Evolutionary conservation across 2,329 filamentous ascomycete genomes (phyloP), one percentile per base, ranked within the genome.

Genomic region (Apiospora arundinis): DNA sequence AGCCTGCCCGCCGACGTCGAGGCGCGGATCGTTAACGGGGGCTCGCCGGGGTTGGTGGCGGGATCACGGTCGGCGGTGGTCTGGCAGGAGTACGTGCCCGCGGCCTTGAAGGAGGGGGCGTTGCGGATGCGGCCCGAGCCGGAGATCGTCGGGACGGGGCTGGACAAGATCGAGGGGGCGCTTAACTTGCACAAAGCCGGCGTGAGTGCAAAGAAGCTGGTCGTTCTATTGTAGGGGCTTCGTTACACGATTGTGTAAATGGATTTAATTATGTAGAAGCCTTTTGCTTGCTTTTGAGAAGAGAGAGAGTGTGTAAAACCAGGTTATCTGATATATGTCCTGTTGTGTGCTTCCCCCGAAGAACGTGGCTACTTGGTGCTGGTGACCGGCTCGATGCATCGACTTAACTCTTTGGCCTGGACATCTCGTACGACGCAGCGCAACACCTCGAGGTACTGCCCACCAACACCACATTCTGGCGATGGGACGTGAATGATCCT

Each of bases 41-140:
- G 18, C 9, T 2, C 18, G 28, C 28, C 56, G 0, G 56, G 56
- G 1, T n/a, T 32, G 56, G 32, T 40, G 7, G 28, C 28, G 2
- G 56, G 18, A 5, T 63, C 28, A 1, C 56, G 14, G 2, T 16
- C 18, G 71, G 28, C 60, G 25, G 74, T 76, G 70, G 71, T 78
- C 45, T 76, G 74, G 56, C 74, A 72, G 11, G 56, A 70, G 46
- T 81, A 76, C 52, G 66, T 81, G 16, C 76, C 78, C 0, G 40
- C 68, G 12, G 79, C 79, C 0, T 71, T 82, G 28, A 74, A 70
- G 6, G 69, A 71, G 14, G 76, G 75, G 28, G 70, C 73, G 67
- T 80, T 75, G 40, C 70, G 75, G 52, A 71, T 74, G 9, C 70
- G 72, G 14, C 81, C 80, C 3, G 74, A 75, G 67, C 74, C 78